Conservation (phyloP, 768 basidiomycete genomes). For the Rhodotorula toruloides region DNA sequence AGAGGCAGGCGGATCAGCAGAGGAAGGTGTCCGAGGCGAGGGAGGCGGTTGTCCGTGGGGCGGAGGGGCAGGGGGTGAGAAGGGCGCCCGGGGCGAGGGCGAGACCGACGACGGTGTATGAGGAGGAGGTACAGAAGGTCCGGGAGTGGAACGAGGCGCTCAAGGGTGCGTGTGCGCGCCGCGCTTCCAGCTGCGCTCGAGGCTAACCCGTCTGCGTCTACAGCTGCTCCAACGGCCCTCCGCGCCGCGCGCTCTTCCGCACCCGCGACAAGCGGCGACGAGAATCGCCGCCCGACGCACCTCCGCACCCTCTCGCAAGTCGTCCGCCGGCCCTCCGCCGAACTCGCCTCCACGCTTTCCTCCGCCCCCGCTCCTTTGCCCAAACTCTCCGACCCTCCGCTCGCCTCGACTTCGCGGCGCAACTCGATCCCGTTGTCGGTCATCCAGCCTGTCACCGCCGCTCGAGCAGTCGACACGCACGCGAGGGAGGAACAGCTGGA, state of each 20-base stretch:
- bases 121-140: constrained; percentile 87
- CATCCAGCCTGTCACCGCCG: background rate
- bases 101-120: constrained; percentile 54
- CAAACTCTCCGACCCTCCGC: background rate
- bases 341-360: constrained; percentile 35
- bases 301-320: background rate
- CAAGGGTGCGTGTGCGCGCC: constrained; percentile 58
- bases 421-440: background rate
- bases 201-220: background rate
- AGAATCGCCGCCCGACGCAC: constrained; percentile 1
- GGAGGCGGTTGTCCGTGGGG: background rate
- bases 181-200: background rate
- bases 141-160: constrained; percentile 99
- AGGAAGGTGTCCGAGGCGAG: constrained; percentile 40
- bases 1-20: constrained; percentile 55
- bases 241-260: background rate
- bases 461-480: background rate
- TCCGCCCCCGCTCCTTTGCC: constrained; percentile 48
- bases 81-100: constrained; percentile 43
- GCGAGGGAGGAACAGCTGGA: constrained; percentile 60
- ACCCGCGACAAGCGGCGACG: background rate
- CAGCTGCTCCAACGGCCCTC: constrained; percentile 1
- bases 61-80: no score
- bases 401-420: background rate
- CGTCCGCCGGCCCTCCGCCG: constrained; percentile 15